These are phyloP conservation scores for Aspergillus sclerotiicarbonarius DNA, from an alignment of 495 filamentous ascomycete species.

Conservation along the genomic window DNA sequence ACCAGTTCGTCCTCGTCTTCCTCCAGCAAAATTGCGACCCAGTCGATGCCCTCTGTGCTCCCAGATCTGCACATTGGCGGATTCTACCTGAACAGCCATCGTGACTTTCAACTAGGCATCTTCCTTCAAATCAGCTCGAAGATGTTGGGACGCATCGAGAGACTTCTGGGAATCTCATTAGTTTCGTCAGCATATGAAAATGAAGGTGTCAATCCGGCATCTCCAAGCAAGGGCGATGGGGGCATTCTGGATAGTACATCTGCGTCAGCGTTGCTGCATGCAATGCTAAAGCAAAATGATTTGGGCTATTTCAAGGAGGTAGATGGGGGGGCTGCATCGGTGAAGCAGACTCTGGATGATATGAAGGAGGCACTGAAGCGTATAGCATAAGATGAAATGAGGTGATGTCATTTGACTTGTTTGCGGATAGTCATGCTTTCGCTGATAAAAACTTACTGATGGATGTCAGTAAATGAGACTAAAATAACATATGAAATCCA, in stretches of 20 bases:
- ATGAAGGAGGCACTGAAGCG: neutral
- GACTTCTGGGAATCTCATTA: neutral
- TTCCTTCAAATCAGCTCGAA: neutral
- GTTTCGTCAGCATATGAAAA: neutral
- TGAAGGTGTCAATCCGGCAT: neutral
- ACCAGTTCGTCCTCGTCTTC: neutral
- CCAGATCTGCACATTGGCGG: constrained; percentile 3
- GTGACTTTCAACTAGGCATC: neutral
- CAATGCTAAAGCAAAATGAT: neutral
- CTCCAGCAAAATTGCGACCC: neutral
- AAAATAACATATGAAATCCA: too few species aligned
- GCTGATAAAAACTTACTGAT: too few species aligned
- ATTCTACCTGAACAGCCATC: neutral
- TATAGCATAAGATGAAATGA: too few species aligned
- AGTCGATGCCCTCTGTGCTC: neutral
- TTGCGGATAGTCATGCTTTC: too few species aligned
- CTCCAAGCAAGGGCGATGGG: neutral
- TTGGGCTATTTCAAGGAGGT: neutral
- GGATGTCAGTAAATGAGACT: too few species aligned
- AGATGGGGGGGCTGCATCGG: neutral
- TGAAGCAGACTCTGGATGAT: neutral
- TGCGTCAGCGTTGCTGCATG: neutral
- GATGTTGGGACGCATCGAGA: neutral
- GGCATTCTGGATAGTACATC: neutral
- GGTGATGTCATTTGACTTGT: too few species aligned